These are phyloP conservation scores for Xylariaceae sp. DNA, from an alignment of 2,329 filamentous ascomycete genomes.

Conservation along the genomic window DNA sequence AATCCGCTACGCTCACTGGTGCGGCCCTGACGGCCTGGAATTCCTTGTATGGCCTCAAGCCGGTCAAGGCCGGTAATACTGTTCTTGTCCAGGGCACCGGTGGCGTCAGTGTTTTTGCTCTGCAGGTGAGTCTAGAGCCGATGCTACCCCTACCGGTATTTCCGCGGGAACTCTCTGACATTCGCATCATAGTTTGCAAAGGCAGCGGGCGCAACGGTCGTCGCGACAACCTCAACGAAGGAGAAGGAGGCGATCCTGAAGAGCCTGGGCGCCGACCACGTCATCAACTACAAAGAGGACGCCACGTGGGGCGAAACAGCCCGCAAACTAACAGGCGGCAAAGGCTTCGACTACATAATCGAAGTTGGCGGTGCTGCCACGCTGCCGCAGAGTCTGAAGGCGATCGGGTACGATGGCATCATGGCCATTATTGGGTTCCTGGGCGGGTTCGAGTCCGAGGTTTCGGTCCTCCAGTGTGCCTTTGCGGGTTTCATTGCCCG, in stretches of 20 bases:
- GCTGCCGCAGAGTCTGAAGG: constrained; percentile 42
- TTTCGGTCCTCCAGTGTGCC: constrained; percentile 50
- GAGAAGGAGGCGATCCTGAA: constrained; percentile 43
- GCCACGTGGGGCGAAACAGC: constrained; percentile 44
- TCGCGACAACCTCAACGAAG: constrained; percentile 45
- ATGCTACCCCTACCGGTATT: background rate
- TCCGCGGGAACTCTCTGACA: constrained; percentile 1
- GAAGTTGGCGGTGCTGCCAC: constrained; percentile 46
- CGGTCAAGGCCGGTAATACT: constrained; percentile 50
- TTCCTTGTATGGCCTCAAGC: constrained; percentile 54
- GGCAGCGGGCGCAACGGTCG: constrained; percentile 45
- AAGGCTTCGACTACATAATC: constrained; percentile 45
- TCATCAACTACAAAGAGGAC: constrained; percentile 48
- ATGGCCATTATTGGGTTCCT: constrained; percentile 44
- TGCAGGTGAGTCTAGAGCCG: constrained; percentile 39
- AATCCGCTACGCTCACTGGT: constrained; percentile 56
- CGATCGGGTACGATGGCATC: constrained; percentile 44
- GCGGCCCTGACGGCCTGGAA: constrained; percentile 64
- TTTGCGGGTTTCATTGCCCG: constrained; percentile 37
- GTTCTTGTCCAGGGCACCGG: constrained; percentile 69
- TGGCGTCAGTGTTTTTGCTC: constrained; percentile 61
- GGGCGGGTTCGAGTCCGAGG: constrained; percentile 42
- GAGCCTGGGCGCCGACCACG: constrained; percentile 47
- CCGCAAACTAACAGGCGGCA: constrained; percentile 40
- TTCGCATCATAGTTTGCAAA: constrained; percentile 41